phyloP scores from a whole-genome alignment of 2,329 filamentous ascomycete species.

The Penicillium sp. region DNA sequence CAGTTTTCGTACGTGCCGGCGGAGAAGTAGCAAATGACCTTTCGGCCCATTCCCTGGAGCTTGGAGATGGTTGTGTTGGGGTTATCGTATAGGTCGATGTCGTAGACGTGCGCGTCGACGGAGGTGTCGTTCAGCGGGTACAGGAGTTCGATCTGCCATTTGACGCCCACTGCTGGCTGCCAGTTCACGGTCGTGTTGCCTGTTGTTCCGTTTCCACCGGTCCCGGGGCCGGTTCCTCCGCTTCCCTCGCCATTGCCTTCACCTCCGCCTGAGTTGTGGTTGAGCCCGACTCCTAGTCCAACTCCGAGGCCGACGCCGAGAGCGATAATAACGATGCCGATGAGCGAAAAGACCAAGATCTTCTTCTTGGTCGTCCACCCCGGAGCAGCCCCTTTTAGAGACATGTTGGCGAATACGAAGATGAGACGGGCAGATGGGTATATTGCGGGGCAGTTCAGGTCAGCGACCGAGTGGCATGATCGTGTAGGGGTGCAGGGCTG shows the following conservation, averaged over 20 bases:
- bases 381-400: conserved; percentile 23
- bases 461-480: conserved; percentile 1
- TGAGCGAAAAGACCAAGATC: conserved; percentile 22
- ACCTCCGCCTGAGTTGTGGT: conserved; percentile 24
- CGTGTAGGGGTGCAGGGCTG: neutral
- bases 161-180: conserved; percentile 50
- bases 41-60: conserved; percentile 51
- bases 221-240: conserved; percentile 23
- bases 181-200: conserved; percentile 39
- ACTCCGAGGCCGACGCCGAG: conserved; percentile 54
- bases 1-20: conserved; percentile 64
- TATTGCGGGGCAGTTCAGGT: neutral
- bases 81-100: conserved; percentile 58
- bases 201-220: conserved; percentile 20
- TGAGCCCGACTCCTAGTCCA: conserved; percentile 54
- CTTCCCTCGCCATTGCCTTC: conserved; percentile 18
- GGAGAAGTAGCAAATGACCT: conserved; percentile 70
- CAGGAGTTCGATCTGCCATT: conserved; percentile 60
- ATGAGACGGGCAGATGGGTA: neutral
- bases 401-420: neutral
- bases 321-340: conserved; percentile 37
- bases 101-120: conserved; percentile 53
- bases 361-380: conserved; percentile 34
- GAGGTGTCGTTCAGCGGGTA: conserved; percentile 40
- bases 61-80: conserved; percentile 43